Percentiles rank a stretch among this genome's conserved stretches.
phyloP scores from a whole-genome alignment of 2,329 filamentous ascomycete species.

The Pseudogymnoascus sp. region DNA sequence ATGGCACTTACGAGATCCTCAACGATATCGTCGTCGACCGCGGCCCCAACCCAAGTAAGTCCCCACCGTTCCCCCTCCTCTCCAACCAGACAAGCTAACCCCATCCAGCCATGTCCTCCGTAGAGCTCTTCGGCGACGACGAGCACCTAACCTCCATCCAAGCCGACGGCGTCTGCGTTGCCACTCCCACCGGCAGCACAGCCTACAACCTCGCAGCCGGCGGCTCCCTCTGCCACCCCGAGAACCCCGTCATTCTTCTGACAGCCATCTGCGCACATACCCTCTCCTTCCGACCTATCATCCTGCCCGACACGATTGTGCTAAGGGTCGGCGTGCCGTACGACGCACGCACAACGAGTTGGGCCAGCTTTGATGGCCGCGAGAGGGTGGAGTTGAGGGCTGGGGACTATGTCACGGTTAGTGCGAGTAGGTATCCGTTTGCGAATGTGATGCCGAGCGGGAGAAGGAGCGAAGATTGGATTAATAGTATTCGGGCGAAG shows the following conservation, averaged over 20 bases:
- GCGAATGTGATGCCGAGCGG: conserved; percentile 67
- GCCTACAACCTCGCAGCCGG: conserved; percentile 94
- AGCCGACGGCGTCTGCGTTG: conserved; percentile 87
- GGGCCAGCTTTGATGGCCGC: conserved; percentile 96
- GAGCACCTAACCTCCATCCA: conserved; percentile 87
- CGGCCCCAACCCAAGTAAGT: conserved; percentile 82
- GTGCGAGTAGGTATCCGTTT: conserved; percentile 73
- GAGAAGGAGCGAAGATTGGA: conserved; percentile 67
- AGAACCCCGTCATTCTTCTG: conserved; percentile 92
- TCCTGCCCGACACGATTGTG: conserved; percentile 92
- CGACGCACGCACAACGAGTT: conserved; percentile 78
- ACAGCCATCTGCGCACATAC: conserved; percentile 94
- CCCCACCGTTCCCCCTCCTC: background rate
- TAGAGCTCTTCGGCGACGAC: conserved; percentile 89
- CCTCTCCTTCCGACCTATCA: conserved; percentile 90
- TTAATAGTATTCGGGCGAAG: conserved; percentile 72
- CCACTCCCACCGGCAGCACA: conserved; percentile 89
- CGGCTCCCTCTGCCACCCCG: conserved; percentile 90
- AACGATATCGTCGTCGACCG: conserved; percentile 97
- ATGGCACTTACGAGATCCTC: conserved; percentile 79
- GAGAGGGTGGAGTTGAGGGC: conserved; percentile 74
- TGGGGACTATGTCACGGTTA: conserved; percentile 80
- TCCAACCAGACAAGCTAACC: conserved; percentile 10
- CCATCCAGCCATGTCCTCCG: conserved; percentile 71
- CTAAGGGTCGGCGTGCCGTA: conserved; percentile 91